Evolutionary conservation across 2,329 filamentous ascomycete species (phyloP).

Genomic region (Fusarium veterinarium): DNA sequence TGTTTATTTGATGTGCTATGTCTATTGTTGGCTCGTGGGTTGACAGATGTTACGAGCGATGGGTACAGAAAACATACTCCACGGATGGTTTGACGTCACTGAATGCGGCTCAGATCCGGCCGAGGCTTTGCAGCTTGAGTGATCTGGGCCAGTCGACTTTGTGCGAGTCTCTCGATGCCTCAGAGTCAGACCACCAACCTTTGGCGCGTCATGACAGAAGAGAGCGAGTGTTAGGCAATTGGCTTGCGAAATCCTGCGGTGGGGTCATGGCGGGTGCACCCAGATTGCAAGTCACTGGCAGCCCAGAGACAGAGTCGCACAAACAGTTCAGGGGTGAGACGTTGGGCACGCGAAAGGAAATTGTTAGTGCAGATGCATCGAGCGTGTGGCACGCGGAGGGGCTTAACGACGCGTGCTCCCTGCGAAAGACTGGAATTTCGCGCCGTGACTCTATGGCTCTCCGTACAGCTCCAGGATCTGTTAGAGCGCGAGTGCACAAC

Average conservation of each 20-base stretch:
- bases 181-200: fast-evolving
- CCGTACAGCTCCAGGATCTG: background rate
- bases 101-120: background rate
- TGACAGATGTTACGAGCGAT: background rate
- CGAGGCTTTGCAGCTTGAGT: background rate
- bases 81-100: background rate
- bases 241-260: background rate
- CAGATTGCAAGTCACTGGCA: background rate
- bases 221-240: background rate
- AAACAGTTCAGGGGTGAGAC: background rate
- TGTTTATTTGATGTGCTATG: too few relatives aligned
- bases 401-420: background rate
- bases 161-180: background rate
- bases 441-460: background rate
- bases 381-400: background rate
- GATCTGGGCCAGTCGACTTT: background rate
- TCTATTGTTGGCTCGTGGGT: too few relatives aligned
- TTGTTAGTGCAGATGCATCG: background rate
- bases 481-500: background rate
- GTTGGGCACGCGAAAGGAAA: background rate
- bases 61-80: background rate
- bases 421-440: fast-evolving
- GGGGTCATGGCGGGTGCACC: background rate
- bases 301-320: background rate
- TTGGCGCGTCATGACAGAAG: background rate